A percentile compares a stretch with the other conserved stretches of the same genome.
Evolutionary conservation across 1,284 basidiomycete species (phyloP).

Genomic region (Fomitopsis betulina): DNA sequence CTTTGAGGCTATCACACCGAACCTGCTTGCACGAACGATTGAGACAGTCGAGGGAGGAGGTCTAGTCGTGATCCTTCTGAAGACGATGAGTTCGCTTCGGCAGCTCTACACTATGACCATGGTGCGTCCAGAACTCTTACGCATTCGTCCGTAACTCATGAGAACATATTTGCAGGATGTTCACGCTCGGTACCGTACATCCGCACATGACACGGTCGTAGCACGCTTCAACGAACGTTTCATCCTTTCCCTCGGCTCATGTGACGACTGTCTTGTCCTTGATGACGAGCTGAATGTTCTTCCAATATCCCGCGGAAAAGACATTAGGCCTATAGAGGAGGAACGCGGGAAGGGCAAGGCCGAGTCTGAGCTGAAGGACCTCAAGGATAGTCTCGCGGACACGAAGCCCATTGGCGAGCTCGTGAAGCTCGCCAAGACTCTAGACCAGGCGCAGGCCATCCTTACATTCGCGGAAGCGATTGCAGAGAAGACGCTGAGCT

Average conservation of each 20-base stretch:
- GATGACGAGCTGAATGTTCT: constrained; percentile 99
- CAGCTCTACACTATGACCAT: constrained; percentile 97
- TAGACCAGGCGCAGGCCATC: constrained; percentile 91
- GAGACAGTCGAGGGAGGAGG: constrained; percentile 99
- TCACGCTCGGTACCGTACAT: constrained; percentile 89
- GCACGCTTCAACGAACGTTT: constrained; percentile 99
- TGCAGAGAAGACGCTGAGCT: constrained; percentile 88
- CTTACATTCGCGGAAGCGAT: constrained; percentile 93
- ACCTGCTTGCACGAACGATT: constrained; percentile 93
- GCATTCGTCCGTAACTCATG: not conserved
- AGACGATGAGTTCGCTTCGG: constrained; percentile 92
- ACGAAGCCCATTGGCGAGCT: constrained; percentile 90
- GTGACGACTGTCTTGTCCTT: constrained; percentile 87
- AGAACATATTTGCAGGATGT: constrained; percentile 65
- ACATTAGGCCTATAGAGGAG: constrained; percentile 75
- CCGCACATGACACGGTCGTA: constrained; percentile 84
- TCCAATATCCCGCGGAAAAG: constrained; percentile 94
- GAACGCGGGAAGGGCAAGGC: constrained; percentile 48
- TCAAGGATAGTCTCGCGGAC: constrained; percentile 79
- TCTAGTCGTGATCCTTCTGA: constrained; percentile 86
- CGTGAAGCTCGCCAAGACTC: constrained; percentile 87
- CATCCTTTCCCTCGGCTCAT: constrained; percentile 89
- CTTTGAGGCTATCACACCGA: constrained; percentile 98
- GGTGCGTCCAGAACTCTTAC: constrained; percentile 48
- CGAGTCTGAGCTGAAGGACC: constrained; percentile 70